Percentiles rank a stretch among this genome's conserved stretches.
phyloP scores from a whole-genome alignment of 805 yeast genomes.

The Saccharomycodes ludwigii region DNA sequence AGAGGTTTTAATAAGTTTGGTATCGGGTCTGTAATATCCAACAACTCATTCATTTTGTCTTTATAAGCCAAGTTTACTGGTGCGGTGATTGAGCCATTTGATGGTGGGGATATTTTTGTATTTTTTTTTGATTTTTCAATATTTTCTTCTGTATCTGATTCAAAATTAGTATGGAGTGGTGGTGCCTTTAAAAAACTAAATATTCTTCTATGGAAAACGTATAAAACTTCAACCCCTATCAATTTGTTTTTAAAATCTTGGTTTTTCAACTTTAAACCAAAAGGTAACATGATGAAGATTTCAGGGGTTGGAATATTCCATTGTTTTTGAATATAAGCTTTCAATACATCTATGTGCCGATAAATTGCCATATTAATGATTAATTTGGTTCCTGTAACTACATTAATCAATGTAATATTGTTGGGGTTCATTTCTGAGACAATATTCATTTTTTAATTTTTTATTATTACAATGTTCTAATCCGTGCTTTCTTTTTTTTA shows the following conservation, averaged over 20 bases:
- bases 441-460: no score
- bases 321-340: no score
- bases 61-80: neutral
- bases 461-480: no score
- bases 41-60: neutral
- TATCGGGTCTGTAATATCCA: neutral
- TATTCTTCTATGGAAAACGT: conserved; percentile 49
- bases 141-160: conserved; percentile 2
- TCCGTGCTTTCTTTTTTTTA: no score
- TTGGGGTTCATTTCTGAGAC: conserved; percentile 5
- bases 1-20: conserved; percentile 22
- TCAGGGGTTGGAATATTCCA: conserved; percentile 30
- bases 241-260: conserved; percentile 23
- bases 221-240: conserved; percentile 12
- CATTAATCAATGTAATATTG: conserved; percentile 22
- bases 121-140: no score
- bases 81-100: no score
- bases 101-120: no score
- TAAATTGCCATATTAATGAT: conserved; percentile 26
- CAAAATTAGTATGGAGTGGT: conserved; percentile 8
- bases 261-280: conserved; percentile 45
- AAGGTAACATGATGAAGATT: conserved; percentile 46
- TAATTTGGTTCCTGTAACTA: conserved; percentile 31
- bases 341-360: no score
- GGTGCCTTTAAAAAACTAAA: conserved; percentile 26